Evolutionary conservation across 306 rosid genomes (phyloP).

Genomic region (Castanea crenata): DNA sequence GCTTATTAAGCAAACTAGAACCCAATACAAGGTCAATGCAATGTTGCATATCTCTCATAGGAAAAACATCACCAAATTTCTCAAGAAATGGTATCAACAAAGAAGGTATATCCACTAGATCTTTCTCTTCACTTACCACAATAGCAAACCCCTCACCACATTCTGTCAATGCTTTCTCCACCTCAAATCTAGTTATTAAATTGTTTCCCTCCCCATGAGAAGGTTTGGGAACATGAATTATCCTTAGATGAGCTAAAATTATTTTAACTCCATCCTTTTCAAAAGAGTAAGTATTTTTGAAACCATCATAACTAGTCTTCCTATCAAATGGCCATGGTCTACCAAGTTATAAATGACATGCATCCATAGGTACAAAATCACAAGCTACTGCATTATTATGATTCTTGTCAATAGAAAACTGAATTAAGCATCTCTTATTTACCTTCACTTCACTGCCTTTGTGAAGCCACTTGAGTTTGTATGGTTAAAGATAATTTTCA

Average conservation of each 20-base stretch:
- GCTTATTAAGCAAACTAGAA: neutral
- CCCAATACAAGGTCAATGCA: neutral
- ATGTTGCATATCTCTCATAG: neutral
- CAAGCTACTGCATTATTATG: neutral
- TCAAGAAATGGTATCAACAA: neutral
- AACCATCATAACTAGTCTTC: neutral
- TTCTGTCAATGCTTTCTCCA: neutral
- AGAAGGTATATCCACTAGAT: neutral
- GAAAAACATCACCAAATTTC: neutral
- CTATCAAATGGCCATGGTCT: neutral
- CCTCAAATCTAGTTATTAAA: neutral
- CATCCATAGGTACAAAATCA: neutral
- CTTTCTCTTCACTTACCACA: neutral
- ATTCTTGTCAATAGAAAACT: too few species aligned
- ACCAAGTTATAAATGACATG: neutral
- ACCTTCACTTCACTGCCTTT: neutral
- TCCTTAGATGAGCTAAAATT: neutral
- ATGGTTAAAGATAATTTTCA: neutral
- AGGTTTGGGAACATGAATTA: neutral
- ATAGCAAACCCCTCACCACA: neutral
- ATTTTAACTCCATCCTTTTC: neutral
- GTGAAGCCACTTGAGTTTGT: neutral
- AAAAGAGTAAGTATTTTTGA: neutral
- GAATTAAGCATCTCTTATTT: neutral
- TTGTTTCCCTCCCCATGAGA: neutral